Base-by-base conservation (phyloP, 1,139 yeast species). In the Debaryomyces sp. region DNA sequence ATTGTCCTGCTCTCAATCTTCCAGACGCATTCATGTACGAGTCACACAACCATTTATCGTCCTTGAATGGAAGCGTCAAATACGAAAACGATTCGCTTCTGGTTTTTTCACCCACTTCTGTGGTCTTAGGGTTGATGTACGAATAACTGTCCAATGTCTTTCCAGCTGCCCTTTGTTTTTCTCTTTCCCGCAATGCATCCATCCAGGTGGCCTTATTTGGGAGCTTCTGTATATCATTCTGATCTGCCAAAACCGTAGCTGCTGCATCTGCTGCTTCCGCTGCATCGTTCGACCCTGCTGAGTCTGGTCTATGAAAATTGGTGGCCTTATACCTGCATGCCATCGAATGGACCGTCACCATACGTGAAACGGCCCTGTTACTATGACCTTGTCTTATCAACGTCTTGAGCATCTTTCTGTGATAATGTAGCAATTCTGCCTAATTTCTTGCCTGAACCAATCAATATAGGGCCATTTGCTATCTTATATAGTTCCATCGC, bases 1-100 rank as follows among this genome's bases (percentile, higher is more conserved):
- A 75, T 65, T 90, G 96, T 27, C 97, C 98, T 56, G 89, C 90
- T 60, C 97, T 77, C 62, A 92, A 77, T 54, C 96, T 79, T 21
- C 97, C 97, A 50, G 85, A 87, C 1, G 96, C 91, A 66, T 89
- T 89, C 59, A 89, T 87, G 63, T 91, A 91, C 41, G 94, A 84
- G 63, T 91, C 97, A 57, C 96, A 82, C 35, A 89, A 74, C 84
- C 89, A 85, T 43, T 81, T 74, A 63, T 91, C 96, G 52, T 87
- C 89, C 62, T 88, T 88, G 71, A 91, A 91, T 0, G 97, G 96
- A 46, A 91, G 73, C 2, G 81, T 71, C 49, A 89, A 77, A 59
- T 79, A 88, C 15, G 89, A 78, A 61, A 90, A 90, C 9, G 96
- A 87, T 56, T 89, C 96, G 26, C 72, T 74, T 50, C 95, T 76